These are phyloP conservation scores for Chamaenerion angustifolium DNA, from an alignment of 345 rosid genomes.

Conservation along the genomic window DNA sequence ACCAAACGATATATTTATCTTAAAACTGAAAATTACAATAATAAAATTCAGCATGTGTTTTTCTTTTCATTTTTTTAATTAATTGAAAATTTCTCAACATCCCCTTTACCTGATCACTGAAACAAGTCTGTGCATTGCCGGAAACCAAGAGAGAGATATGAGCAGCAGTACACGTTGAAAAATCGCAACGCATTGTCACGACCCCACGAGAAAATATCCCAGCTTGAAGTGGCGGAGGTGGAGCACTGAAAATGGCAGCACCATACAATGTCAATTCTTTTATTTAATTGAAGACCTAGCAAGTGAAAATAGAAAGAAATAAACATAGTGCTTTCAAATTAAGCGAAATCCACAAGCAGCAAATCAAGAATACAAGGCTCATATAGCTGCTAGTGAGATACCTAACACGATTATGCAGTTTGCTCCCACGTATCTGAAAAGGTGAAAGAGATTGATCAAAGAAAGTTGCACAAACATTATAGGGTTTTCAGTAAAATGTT, in stretches of 20 bases:
- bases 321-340: neutral
- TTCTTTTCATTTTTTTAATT: no score
- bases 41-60: neutral
- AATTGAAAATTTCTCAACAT: no score
- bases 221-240: conserved; percentile 37
- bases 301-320: neutral
- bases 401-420: conserved; percentile 7
- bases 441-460: neutral
- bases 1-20: no score
- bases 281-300: neutral
- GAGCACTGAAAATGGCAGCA: conserved; percentile 21
- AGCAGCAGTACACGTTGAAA: conserved; percentile 31
- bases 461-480: neutral
- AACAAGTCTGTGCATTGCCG: conserved; percentile 40
- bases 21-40: no score
- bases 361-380: conserved; percentile 9
- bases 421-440: conserved; percentile 37
- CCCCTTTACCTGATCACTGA: conserved; percentile 29
- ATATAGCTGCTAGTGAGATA: conserved; percentile 25
- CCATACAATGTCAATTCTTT: neutral
- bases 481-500: neutral
- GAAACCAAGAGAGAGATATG: conserved; percentile 36
- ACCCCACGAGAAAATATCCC: conserved; percentile 41
- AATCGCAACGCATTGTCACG: conserved; percentile 41
- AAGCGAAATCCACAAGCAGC: neutral